Evolutionary conservation across 768 basidiomycete genomes (phyloP).

Genomic region (Lactarius hengduanensis): DNA sequence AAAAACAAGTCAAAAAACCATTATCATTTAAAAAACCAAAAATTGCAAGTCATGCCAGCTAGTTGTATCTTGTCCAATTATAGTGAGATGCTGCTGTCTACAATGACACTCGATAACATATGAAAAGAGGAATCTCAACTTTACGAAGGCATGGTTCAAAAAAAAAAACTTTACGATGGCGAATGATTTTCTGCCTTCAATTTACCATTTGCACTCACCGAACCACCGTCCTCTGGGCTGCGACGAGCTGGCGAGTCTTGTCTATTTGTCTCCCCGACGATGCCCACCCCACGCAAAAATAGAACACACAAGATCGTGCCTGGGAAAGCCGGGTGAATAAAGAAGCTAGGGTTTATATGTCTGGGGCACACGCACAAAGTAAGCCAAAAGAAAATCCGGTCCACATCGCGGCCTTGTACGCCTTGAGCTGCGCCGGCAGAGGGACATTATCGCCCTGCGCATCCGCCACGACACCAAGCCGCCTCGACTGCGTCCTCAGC

Average conservation of each 20-base stretch:
- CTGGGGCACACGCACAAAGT: slow-evolving; percentile 43
- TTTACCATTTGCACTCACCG: not conserved
- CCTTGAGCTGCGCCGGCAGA: slow-evolving; percentile 42
- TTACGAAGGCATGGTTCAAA: too few relatives aligned
- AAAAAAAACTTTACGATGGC: too few relatives aligned
- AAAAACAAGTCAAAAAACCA: too few relatives aligned
- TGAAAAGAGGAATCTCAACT: too few relatives aligned
- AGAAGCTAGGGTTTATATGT: not conserved
- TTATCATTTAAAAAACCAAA: too few relatives aligned
- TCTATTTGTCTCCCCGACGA: slow-evolving; percentile 39
- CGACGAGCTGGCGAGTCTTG: not conserved
- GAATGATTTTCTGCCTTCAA: not conserved
- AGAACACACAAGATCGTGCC: slow-evolving; percentile 18
- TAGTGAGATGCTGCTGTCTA: not conserved
- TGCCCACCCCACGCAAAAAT: slow-evolving; percentile 40
- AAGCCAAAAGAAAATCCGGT: slow-evolving; percentile 58
- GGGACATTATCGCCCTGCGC: slow-evolving; percentile 36
- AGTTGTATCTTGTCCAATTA: not conserved
- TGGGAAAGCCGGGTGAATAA: slow-evolving; percentile 7
- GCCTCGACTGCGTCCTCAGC: slow-evolving; percentile 36
- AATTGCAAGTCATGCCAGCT: too few relatives aligned
- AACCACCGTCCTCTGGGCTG: not conserved
- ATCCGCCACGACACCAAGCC: slow-evolving; percentile 37
- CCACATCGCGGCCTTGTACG: slow-evolving; percentile 71
- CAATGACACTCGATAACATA: too few relatives aligned